Conservation (phyloP, 495 filamentous ascomycete genomes). For the Durotheca rogersii region DNA sequence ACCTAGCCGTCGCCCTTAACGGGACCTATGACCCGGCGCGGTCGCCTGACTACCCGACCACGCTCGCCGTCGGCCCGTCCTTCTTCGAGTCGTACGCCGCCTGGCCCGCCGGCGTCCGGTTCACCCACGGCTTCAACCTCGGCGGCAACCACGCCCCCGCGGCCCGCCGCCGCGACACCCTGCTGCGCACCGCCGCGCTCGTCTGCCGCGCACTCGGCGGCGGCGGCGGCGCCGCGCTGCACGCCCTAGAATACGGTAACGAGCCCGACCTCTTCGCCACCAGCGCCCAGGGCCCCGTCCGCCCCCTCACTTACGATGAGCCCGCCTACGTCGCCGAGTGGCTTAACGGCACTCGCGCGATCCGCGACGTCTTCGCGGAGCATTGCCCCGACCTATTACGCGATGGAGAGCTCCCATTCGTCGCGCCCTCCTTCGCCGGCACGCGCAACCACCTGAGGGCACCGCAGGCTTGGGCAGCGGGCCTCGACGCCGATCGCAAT, state of each 20-base stretch:
- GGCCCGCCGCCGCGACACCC: slow-evolving; percentile 47
- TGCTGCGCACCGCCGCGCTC: slow-evolving; percentile 56
- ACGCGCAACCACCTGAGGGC: slow-evolving; percentile 54
- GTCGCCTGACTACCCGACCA: slow-evolving; percentile 62
- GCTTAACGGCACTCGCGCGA: slow-evolving; percentile 54
- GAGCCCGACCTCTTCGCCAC: slow-evolving; percentile 66
- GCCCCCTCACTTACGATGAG: slow-evolving; percentile 58
- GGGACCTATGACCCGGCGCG: slow-evolving; percentile 52
- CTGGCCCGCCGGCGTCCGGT: slow-evolving; percentile 57
- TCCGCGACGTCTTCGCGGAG: slow-evolving; percentile 50
- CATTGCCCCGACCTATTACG: slow-evolving; percentile 53
- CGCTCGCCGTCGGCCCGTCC: slow-evolving; percentile 59
- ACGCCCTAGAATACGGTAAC: slow-evolving; percentile 65
- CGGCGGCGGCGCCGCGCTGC: slow-evolving; percentile 48
- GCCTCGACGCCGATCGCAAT: slow-evolving; percentile 50
- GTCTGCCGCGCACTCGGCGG: slow-evolving; percentile 59
- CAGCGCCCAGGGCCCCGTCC: slow-evolving; percentile 52
- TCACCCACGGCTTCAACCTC: slow-evolving; percentile 64
- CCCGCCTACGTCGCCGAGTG: slow-evolving; percentile 61
- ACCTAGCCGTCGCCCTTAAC: slow-evolving; percentile 52
- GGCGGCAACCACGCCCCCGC: slow-evolving; percentile 58
- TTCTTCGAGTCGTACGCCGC: slow-evolving; percentile 68
- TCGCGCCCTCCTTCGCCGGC: slow-evolving; percentile 64
- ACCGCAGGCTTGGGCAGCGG: slow-evolving; percentile 52
- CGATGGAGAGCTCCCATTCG: slow-evolving; percentile 49